Percentiles rank a stretch among this genome's conserved stretches.
Evolutionary conservation across 192 early-diverging fungal species (phyloP).

Genomic region (Podila verticillata): DNA sequence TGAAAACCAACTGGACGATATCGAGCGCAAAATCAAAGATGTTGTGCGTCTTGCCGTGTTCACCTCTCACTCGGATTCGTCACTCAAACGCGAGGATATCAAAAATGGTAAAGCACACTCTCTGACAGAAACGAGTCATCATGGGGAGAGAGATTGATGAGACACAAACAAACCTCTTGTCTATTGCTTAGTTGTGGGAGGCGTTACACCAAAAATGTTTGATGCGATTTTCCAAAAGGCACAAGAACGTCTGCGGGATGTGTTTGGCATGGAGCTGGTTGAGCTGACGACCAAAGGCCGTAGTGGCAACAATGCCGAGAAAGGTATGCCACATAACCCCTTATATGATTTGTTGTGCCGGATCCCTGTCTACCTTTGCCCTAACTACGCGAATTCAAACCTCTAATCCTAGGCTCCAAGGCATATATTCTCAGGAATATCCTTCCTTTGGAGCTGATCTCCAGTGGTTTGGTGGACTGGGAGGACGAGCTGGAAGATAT

Average conservation of each 20-base stretch:
- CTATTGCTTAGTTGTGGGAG: constrained; percentile 55
- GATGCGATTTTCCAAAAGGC: constrained; percentile 60
- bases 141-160: too few relatives aligned
- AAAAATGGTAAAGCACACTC: constrained; percentile 57
- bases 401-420: constrained; percentile 26
- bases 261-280: constrained; percentile 74
- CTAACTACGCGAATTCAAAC: background rate
- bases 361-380: background rate
- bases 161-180: too few relatives aligned
- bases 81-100: constrained; percentile 70
- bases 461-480: constrained; percentile 48
- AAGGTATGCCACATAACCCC: constrained; percentile 11
- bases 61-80: constrained; percentile 58
- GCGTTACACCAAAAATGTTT: constrained; percentile 51
- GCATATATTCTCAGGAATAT: constrained; percentile 57
- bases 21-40: constrained; percentile 67
- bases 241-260: constrained; percentile 54
- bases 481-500: constrained; percentile 47
- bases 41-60: constrained; percentile 68
- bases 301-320: constrained; percentile 13
- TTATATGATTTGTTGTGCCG: background rate
- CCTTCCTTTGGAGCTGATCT: constrained; percentile 46
- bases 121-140: too few relatives aligned
- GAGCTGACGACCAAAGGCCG: constrained; percentile 59
- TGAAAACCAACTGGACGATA: constrained; percentile 51